Evolutionary conservation across 2,329 filamentous ascomycete genomes (phyloP).

Genomic region (Ophiostoma himal-ulmi): DNA sequence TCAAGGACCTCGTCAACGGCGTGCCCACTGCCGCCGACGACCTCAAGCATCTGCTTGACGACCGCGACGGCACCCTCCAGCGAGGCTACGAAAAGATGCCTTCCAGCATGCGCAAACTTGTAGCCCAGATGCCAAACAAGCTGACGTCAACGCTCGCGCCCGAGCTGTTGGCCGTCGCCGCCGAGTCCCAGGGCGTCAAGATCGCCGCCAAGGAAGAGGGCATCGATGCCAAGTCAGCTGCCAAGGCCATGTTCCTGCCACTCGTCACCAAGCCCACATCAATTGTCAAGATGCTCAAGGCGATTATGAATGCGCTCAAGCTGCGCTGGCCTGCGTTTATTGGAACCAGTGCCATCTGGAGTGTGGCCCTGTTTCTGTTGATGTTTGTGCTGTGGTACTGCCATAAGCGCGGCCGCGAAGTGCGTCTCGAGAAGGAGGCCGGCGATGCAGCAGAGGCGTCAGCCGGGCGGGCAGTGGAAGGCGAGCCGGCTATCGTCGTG

Average conservation of each 20-base stretch:
- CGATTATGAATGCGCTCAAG: constrained; percentile 86
- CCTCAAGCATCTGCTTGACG: constrained; percentile 59
- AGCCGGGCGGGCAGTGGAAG: background rate
- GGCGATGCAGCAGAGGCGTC: constrained; percentile 8
- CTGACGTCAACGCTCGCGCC: constrained; percentile 70
- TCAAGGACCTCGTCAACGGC: constrained; percentile 87
- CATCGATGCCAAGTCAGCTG: constrained; percentile 50
- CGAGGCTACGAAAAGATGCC: constrained; percentile 64
- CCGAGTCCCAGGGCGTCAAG: constrained; percentile 64
- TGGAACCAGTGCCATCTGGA: constrained; percentile 87
- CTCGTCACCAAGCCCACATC: constrained; percentile 83
- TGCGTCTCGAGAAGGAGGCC: constrained; percentile 55
- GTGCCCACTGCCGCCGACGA: constrained; percentile 91
- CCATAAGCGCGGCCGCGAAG: constrained; percentile 87
- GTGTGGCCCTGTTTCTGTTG: constrained; percentile 77
- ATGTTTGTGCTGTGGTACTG: constrained; percentile 98
- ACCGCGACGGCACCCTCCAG: constrained; percentile 55
- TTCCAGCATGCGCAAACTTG: constrained; percentile 73
- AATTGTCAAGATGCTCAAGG: constrained; percentile 74
- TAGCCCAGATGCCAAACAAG: constrained; percentile 77
- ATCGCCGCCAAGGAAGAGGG: constrained; percentile 37
- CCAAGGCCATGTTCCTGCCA: constrained; percentile 62
- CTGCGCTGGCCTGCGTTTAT: constrained; percentile 84
- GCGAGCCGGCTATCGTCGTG: constrained; percentile 17
- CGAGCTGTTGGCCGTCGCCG: constrained; percentile 72